Conservation (phyloP, 192 early-diverging fungal genomes). For the Podochytrium sp. region DNA sequence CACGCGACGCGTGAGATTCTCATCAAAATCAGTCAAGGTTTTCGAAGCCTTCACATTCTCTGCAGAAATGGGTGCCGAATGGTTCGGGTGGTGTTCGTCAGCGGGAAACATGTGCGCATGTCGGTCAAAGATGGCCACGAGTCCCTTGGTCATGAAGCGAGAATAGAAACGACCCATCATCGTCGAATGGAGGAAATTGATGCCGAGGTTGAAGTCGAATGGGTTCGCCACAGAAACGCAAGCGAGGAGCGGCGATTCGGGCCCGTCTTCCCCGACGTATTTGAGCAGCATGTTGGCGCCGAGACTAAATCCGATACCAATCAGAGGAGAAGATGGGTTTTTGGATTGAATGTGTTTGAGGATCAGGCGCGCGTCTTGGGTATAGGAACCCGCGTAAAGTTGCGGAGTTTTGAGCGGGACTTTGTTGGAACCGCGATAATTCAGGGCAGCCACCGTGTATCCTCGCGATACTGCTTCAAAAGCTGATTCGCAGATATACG, state of each 20-base stretch:
- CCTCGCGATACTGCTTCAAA: conserved; percentile 32
- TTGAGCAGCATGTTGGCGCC: conserved; percentile 93
- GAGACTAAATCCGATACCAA: conserved; percentile 87
- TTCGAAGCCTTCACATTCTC: conserved; percentile 55
- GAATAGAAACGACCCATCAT: conserved; percentile 3
- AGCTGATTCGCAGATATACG: conserved; percentile 80
- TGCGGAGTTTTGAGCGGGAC: conserved; percentile 74
- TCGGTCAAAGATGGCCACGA: conserved; percentile 46
- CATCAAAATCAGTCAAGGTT: conserved; percentile 84
- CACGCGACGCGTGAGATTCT: conserved; percentile 67
- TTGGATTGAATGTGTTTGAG: conserved; percentile 59
- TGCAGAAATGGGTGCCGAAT: conserved; percentile 51
- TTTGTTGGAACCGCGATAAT: conserved; percentile 88
- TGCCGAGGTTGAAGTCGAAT: conserved; percentile 70
- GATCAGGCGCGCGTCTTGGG: conserved; percentile 75
- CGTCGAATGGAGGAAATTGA: conserved; percentile 18
- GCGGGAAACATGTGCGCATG: conserved; percentile 30
- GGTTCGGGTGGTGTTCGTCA: conserved; percentile 43
- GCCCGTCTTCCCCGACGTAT: conserved; percentile 82
- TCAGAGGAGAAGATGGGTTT: conserved; percentile 66
- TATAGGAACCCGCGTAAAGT: conserved; percentile 82
- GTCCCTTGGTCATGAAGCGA: conserved; percentile 30
- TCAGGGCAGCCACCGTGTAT: conserved; percentile 82
- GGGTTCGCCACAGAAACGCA: conserved; percentile 87
- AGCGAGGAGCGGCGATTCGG: conserved; percentile 73